phyloP scores from a whole-genome alignment of 768 basidiomycete genomes.

The Suillus alpinus region DNA sequence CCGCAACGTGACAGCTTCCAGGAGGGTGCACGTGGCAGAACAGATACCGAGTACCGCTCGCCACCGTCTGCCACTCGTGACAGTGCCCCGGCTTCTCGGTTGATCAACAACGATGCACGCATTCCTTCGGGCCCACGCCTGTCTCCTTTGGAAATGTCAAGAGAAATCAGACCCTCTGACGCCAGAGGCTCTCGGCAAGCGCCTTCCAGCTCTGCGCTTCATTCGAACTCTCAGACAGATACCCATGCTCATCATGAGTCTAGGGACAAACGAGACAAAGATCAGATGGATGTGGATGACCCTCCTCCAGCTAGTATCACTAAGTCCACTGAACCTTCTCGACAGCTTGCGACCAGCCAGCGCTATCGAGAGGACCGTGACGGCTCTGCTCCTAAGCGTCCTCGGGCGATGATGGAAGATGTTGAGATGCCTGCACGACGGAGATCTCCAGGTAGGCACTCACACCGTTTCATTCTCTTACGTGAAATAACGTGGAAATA shows the following conservation, averaged over 20 bases:
- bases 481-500: background rate
- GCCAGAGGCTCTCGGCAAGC: slow-evolving; percentile 3
- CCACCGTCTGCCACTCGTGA: slow-evolving; percentile 11
- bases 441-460: background rate
- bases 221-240: slow-evolving; percentile 5
- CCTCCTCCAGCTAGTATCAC: slow-evolving; percentile 2
- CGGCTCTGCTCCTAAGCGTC: slow-evolving; percentile 30
- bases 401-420: slow-evolving; percentile 34
- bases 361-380: slow-evolving; percentile 15
- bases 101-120: background rate
- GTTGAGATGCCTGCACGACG: slow-evolving; percentile 8
- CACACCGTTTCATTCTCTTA: background rate
- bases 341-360: slow-evolving; percentile 17
- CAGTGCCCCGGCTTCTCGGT: slow-evolving; percentile 2
- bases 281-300: slow-evolving; percentile 28
- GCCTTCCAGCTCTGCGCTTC: slow-evolving; percentile 4
- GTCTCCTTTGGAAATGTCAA: slow-evolving; percentile 2
- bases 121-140: slow-evolving; percentile 8
- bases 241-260: slow-evolving; percentile 17
- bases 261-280: slow-evolving; percentile 18
- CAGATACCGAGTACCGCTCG: background rate
- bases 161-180: slow-evolving; percentile 1
- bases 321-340: slow-evolving; percentile 21
- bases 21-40: slow-evolving; percentile 15
- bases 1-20: slow-evolving; percentile 32